These are phyloP conservation scores for Citrullus mucosospermus DNA, from an alignment of 306 rosid genomes.

Conservation along the genomic window DNA sequence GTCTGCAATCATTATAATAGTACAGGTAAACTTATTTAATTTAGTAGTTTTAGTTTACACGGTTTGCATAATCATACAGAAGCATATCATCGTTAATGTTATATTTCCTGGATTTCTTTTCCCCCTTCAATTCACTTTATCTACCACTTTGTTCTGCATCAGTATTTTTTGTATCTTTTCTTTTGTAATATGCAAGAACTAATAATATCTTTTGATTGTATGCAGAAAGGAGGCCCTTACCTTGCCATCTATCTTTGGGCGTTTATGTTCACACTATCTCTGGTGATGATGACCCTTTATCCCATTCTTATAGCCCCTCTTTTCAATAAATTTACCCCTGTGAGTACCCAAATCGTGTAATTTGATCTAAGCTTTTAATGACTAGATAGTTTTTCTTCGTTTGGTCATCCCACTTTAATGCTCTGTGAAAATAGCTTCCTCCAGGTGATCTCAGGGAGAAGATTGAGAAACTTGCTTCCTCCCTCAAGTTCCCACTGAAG, in stretches of 20 bases:
- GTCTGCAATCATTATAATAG: conserved; percentile 75
- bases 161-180: background rate
- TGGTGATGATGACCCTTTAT: conserved; percentile 93
- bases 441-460: conserved; percentile 80
- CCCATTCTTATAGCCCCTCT: conserved; percentile 94
- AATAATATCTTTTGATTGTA: background rate
- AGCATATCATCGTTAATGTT: background rate
- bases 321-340: conserved; percentile 90
- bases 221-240: conserved; percentile 99
- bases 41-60: conserved; percentile 6
- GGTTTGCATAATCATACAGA: background rate
- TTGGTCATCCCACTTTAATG: conserved; percentile 4
- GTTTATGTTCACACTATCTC: conserved; percentile 74
- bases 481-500: conserved; percentile 82
- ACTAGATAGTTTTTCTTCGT: conserved; percentile 4
- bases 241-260: conserved; percentile 97
- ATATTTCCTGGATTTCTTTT: background rate
- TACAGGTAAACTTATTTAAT: conserved; percentile 47
- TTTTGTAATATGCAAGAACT: background rate
- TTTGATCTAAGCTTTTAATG: background rate
- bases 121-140: background rate
- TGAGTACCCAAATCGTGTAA: conserved; percentile 29
- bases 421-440: conserved; percentile 58
- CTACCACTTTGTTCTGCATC: background rate
- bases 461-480: conserved; percentile 85